These are phyloP conservation scores for Fomitopsis schrenkii DNA, from an alignment of 1,284 basidiomycete species.

Conservation along the genomic window DNA sequence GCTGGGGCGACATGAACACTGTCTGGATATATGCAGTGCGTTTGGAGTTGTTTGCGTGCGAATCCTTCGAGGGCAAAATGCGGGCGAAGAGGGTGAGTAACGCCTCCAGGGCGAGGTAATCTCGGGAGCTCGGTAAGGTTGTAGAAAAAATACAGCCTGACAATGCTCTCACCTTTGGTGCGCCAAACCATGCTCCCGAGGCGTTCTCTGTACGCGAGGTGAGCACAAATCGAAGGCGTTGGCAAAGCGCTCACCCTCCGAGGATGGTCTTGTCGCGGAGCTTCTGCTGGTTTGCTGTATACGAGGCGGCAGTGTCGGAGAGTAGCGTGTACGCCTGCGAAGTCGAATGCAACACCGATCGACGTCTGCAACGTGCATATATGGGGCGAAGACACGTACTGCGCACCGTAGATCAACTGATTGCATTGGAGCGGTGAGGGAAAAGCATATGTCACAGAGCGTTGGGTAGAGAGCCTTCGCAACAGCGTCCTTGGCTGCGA, in stretches of 20 bases:
- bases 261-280: conserved; percentile 22
- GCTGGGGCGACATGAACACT: conserved; percentile 34
- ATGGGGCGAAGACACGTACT: conserved; percentile 16
- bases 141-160: neutral
- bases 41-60: conserved; percentile 25
- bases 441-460: conserved; percentile 28
- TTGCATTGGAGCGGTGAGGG: conserved; percentile 22
- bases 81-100: conserved; percentile 54
- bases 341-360: neutral
- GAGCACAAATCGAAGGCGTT: neutral
- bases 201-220: conserved; percentile 14
- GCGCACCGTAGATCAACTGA: conserved; percentile 26
- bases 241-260: conserved; percentile 21
- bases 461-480: conserved; percentile 24
- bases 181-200: conserved; percentile 28
- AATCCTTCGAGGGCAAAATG: conserved; percentile 43
- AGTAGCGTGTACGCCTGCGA: conserved; percentile 29
- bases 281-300: conserved; percentile 26
- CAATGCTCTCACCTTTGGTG: conserved; percentile 24
- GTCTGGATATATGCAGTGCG: conserved; percentile 45
- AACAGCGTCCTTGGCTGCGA: conserved; percentile 21
- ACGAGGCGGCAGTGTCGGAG: conserved; percentile 24
- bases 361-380: conserved; percentile 5
- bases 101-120: conserved; percentile 52
- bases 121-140: conserved; percentile 26